Percentiles rank a stretch among this genome's conserved stretches.
Conservation (phyloP, 2,329 filamentous ascomycete species). For the Rhinocladiella similis region DNA sequence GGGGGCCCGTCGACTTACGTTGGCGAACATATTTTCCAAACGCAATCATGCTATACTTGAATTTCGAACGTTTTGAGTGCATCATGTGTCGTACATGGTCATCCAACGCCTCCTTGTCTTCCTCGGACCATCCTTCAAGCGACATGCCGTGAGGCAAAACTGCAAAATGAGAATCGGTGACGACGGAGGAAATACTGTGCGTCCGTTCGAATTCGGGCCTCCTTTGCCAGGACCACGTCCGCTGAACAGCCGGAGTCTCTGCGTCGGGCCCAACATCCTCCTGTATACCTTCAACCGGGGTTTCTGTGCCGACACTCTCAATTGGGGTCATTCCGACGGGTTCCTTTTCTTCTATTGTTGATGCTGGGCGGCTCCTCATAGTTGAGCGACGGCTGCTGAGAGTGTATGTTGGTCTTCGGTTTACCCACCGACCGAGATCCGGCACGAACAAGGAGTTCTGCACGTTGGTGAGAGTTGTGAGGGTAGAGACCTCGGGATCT, state of each 20-base stretch:
- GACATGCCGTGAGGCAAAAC: conserved; percentile 73
- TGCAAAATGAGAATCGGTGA: conserved; percentile 73
- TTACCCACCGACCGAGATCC: conserved; percentile 72
- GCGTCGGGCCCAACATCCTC: conserved; percentile 22
- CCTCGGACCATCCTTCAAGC: conserved; percentile 71
- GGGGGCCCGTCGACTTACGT: conserved; percentile 49
- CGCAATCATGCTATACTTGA: conserved; percentile 76
- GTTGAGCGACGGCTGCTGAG: conserved; percentile 39
- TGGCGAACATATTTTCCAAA: conserved; percentile 77
- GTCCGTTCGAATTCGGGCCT: conserved; percentile 30
- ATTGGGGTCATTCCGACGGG: conserved; percentile 48
- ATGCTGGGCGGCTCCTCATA: conserved; percentile 12
- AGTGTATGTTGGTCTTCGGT: conserved; percentile 76
- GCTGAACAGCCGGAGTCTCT: conserved; percentile 12
- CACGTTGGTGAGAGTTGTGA: conserved; percentile 83
- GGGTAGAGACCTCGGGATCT: conserved; percentile 81
- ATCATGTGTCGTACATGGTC: conserved; percentile 87
- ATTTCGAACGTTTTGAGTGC: conserved; percentile 75
- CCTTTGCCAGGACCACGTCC: conserved; percentile 26
- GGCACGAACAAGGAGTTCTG: conserved; percentile 88
- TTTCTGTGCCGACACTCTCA: conserved; percentile 32
- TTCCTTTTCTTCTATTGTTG: conserved; percentile 8
- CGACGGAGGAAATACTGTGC: conserved; percentile 66
- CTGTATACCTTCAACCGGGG: conserved; percentile 32
- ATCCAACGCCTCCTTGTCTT: conserved; percentile 75